Evolutionary conservation across 2,329 filamentous ascomycete genomes (phyloP).

Genomic region (Penicillium nordicum): DNA sequence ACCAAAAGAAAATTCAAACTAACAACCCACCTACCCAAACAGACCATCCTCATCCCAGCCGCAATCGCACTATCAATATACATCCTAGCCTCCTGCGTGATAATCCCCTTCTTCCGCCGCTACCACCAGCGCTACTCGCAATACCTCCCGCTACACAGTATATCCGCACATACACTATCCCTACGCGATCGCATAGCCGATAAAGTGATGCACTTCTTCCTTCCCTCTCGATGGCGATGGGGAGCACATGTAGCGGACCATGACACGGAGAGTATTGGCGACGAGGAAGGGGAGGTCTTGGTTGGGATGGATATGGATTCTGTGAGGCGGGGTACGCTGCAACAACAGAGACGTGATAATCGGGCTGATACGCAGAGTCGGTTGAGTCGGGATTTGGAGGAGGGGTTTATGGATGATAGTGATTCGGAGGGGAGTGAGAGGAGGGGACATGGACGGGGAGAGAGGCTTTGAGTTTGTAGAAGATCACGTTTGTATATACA

Average conservation of each 20-base stretch:
- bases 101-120: constrained; percentile 66
- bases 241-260: constrained; percentile 40
- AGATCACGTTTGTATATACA: neutral
- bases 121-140: constrained; percentile 70
- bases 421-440: constrained; percentile 52
- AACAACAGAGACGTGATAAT: constrained; percentile 41
- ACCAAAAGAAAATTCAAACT: neutral
- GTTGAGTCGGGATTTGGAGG: constrained; percentile 75
- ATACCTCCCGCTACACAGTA: constrained; percentile 65
- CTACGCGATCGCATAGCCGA: constrained; percentile 48
- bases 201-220: constrained; percentile 42
- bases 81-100: constrained; percentile 60
- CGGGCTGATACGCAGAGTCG: constrained; percentile 48
- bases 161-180: constrained; percentile 52
- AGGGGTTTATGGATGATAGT: constrained; percentile 71
- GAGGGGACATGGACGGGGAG: constrained; percentile 27
- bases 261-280: constrained; percentile 58
- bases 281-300: constrained; percentile 62
- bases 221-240: constrained; percentile 46
- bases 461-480: constrained; percentile 12
- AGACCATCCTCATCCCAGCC: constrained; percentile 70
- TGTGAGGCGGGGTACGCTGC: constrained; percentile 43
- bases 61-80: constrained; percentile 68
- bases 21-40: neutral
- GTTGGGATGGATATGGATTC: constrained; percentile 54